These are phyloP conservation scores for Zarea fungicola DNA, from an alignment of 2,329 filamentous ascomycete species.

Conservation along the genomic window DNA sequence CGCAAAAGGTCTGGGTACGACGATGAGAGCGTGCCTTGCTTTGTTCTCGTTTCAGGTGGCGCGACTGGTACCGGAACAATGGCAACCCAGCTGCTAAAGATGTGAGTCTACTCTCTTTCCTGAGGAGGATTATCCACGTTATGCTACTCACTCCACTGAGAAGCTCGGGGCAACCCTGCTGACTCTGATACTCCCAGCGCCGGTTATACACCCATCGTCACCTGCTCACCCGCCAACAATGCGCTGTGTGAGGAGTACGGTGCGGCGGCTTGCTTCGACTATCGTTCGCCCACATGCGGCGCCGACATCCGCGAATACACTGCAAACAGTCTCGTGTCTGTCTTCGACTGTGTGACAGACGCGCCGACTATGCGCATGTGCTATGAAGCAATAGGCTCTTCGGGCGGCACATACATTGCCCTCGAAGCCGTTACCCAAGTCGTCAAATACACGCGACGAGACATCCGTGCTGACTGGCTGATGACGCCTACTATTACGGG, in stretches of 20 bases:
- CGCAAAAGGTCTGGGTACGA: background rate
- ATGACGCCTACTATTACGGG: background rate
- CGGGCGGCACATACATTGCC: background rate
- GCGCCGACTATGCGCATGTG: background rate
- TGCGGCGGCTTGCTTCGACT: background rate
- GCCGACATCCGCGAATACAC: background rate
- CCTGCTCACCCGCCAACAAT: background rate
- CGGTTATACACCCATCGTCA: background rate
- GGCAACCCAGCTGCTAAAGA: slow-evolving; percentile 23
- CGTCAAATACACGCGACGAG: background rate
- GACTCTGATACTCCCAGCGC: background rate
- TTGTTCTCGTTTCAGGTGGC: slow-evolving; percentile 25
- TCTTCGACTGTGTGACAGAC: background rate
- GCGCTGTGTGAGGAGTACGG: background rate
- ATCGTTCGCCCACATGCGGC: background rate
- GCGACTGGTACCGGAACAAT: slow-evolving; percentile 25
- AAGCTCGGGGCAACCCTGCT: background rate
- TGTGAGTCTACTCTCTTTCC: slow-evolving; percentile 16
- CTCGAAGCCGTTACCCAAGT: background rate
- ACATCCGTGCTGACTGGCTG: background rate
- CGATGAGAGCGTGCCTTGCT: slow-evolving; percentile 7
- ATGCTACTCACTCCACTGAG: background rate
- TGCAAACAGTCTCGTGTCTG: background rate
- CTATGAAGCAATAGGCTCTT: background rate
- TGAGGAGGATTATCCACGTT: background rate